A percentile compares a stretch with the other conserved stretches of the same genome.
phyloP scores from a whole-genome alignment of 495 filamentous ascomycete genomes.

The Penicillium macrosclerotiorum region DNA sequence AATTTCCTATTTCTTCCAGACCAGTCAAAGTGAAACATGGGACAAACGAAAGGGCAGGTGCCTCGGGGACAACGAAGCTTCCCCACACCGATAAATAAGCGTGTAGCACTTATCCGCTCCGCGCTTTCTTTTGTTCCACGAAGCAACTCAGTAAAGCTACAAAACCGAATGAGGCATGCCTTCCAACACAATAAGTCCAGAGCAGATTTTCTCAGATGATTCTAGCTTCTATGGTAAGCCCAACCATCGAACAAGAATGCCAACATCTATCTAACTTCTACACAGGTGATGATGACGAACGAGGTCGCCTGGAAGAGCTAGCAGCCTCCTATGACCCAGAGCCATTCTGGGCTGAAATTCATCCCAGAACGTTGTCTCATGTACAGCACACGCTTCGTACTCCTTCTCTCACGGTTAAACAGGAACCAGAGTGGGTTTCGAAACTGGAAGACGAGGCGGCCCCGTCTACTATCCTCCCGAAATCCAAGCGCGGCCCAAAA shows the following conservation, averaged over 20 bases:
- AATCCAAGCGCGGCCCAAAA: conserved; percentile 35
- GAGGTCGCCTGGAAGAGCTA: conserved; percentile 32
- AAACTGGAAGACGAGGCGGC: conserved; percentile 12
- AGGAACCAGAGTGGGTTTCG: neutral
- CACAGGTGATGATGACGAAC: conserved; percentile 53
- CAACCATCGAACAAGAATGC: neutral
- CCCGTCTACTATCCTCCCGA: conserved; percentile 46
- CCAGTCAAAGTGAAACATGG: too few species aligned
- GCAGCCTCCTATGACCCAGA: conserved; percentile 42
- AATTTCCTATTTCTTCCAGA: too few species aligned
- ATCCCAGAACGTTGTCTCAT: conserved; percentile 33
- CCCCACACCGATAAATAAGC: conserved; percentile 3
- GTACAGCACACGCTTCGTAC: conserved; percentile 18
- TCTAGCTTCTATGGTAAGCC: conserved; percentile 69
- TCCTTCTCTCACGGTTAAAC: neutral
- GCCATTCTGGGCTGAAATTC: conserved; percentile 42
- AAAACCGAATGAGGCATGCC: conserved; percentile 10
- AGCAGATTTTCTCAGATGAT: conserved; percentile 55
- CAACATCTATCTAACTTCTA: conserved; percentile 17
- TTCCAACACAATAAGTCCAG: neutral
- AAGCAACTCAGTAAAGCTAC: too few species aligned
- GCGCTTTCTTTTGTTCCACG: neutral
- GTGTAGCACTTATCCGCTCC: neutral
- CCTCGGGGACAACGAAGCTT: neutral
- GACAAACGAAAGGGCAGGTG: too few species aligned